Evolutionary conservation across 2,329 filamentous ascomycete species (phyloP), one percentile per base, ranked within the genome.

Genomic region (Fusarium sp.): DNA sequence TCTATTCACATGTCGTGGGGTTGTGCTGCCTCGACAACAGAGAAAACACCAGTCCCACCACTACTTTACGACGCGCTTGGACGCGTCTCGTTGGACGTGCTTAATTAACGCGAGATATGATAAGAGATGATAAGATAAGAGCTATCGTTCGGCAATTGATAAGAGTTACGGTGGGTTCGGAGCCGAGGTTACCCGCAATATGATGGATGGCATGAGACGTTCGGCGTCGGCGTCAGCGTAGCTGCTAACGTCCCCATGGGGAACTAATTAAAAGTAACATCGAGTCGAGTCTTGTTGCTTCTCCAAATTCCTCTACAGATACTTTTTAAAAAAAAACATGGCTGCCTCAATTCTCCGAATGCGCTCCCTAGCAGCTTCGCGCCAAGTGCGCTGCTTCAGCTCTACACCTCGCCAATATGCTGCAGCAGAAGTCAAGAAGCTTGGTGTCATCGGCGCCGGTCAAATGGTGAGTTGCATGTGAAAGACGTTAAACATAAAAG

Each of bases 381-480:
- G 80, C 55, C 82, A 83, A 63, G 71, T 78, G 55, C 82, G 91
- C 74, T 81, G 80, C 75, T 97, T 97, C 82, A 94, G 91, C 83
- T 89, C 89, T 34, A 89, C 87, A 38, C 80, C 88, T 44, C 82
- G 84, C 45, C 84, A 86, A 42, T 77, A 83, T 73, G 88, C 88
- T 64, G 88, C 90, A 57, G 64, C 71, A 28, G 89, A 94, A 76
- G 90, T 99, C 66, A 97, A 94, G 83, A 91, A 88, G 71, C 83
- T 99, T 41, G 96, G 95, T 76, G 95, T 99, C 50, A 86, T 99
- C 76, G 96, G 96, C 71, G 94, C 95, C 54, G 96, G 96, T 30
- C 96, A 98, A 80, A 97, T 98, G 94, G 94, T 97, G 81, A 76
- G 85, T 78, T 65, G 70, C 80, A 83, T 80, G 80, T 80, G 77